A percentile compares a stretch with the other conserved stretches of the same genome.
These are phyloP conservation scores for Microsporum ferrugineum DNA, from an alignment of 2,329 filamentous ascomycete genomes.

Conservation along the genomic window DNA sequence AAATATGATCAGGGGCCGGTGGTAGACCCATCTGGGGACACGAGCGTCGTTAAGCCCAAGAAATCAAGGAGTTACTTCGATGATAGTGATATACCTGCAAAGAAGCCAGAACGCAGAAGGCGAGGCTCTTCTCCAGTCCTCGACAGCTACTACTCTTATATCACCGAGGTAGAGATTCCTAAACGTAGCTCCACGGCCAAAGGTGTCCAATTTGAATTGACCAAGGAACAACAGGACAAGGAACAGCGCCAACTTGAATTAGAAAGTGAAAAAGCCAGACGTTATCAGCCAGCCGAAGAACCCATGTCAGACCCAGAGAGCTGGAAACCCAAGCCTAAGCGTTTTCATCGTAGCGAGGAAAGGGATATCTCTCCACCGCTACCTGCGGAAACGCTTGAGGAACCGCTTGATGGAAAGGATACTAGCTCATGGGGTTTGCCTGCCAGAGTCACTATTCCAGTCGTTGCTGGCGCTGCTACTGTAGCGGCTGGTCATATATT, in stretches of 20 bases:
- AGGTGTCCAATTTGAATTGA: conserved; percentile 47
- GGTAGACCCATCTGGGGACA: neutral
- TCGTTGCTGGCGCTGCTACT: conserved; percentile 31
- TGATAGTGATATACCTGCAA: neutral
- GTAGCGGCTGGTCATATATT: neutral
- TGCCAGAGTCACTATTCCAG: conserved; percentile 36
- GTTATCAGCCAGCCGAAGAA: conserved; percentile 8
- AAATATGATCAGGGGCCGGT: neutral
- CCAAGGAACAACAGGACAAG: conserved; percentile 44
- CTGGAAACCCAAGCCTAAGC: neutral
- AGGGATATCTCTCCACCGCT: neutral
- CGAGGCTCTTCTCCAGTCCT: conserved; percentile 39
- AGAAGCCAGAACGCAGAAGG: conserved; percentile 25
- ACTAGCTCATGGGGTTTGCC: conserved; percentile 14
- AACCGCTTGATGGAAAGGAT: neutral
- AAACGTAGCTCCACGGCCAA: conserved; percentile 27
- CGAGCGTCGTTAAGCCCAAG: neutral
- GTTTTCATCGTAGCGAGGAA: neutral
- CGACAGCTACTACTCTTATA: conserved; percentile 21
- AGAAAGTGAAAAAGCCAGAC: conserved; percentile 14
- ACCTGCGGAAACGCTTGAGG: neutral
- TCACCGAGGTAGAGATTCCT: conserved; percentile 15
- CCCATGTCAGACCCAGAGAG: neutral
- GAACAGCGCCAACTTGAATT: conserved; percentile 26
- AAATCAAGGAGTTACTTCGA: neutral